Conservation (phyloP, 306 rosid genomes). For the Malus orientalis region DNA sequence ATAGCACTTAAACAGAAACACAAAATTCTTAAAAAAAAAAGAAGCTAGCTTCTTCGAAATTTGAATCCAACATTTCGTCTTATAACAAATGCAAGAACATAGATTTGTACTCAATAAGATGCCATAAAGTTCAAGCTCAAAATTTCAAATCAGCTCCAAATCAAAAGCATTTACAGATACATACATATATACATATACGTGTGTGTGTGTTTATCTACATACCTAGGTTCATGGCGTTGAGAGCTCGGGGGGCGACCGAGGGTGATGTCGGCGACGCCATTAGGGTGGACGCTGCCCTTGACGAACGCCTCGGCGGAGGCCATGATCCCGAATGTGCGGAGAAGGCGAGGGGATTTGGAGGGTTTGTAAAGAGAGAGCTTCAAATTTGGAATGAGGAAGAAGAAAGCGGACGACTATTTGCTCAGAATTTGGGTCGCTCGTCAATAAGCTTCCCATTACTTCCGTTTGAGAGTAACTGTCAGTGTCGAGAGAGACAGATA, state of each 20-base stretch:
- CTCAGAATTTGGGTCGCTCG: no score
- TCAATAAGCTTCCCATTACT: no score
- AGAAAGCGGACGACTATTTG: no score
- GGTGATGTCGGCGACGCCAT: conserved; percentile 84
- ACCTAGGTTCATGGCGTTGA: conserved; percentile 93
- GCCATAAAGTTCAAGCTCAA: neutral
- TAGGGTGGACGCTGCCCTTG: conserved; percentile 60
- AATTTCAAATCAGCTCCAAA: neutral
- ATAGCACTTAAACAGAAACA: conserved; percentile 25
- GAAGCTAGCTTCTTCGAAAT: neutral
- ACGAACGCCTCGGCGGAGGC: conserved; percentile 63
- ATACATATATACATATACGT: no score
- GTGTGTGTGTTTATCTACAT: neutral
- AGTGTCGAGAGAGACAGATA: no score
- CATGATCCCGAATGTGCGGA: conserved; percentile 61
- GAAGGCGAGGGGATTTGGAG: conserved; percentile 13
- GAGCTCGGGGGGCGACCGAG: conserved; percentile 98
- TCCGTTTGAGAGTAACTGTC: no score
- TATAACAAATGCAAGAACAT: neutral
- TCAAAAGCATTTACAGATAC: neutral
- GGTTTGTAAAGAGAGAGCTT: conserved; percentile 17
- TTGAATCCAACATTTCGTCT: neutral
- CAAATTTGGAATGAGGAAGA: neutral
- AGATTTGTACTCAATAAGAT: neutral
- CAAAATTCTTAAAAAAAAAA: neutral